Evolutionary conservation across 2,329 filamentous ascomycete species (phyloP).

Genomic region (Microdochium trichocladiopsis): DNA sequence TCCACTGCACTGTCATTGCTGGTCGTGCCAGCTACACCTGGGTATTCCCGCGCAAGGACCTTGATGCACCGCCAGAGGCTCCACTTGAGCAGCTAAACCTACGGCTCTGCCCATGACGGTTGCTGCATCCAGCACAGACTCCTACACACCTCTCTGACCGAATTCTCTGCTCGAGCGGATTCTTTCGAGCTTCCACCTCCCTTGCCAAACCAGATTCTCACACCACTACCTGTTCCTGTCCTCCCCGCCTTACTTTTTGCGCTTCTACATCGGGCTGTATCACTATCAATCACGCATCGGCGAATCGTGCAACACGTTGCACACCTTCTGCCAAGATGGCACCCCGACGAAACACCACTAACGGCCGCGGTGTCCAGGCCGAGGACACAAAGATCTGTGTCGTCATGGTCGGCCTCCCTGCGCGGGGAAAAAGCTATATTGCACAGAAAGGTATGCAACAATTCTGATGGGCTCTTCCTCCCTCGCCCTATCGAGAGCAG

Average conservation of each 20-base stretch:
- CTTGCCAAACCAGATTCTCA: too few species aligned
- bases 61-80: neutral
- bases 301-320: neutral
- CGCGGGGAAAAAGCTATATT: conserved; percentile 94
- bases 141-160: neutral
- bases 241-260: neutral
- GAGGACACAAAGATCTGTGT: conserved; percentile 97
- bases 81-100: conserved; percentile 1
- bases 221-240: neutral
- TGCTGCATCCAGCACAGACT: neutral
- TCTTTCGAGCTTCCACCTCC: neutral
- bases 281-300: neutral
- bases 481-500: too few species aligned
- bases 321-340: neutral
- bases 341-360: conserved; percentile 27
- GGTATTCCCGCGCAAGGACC: too few species aligned
- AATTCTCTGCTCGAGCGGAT: neutral
- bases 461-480: too few species aligned
- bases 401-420: conserved; percentile 96
- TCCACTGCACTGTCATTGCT: too few species aligned
- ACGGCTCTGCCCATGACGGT: neutral
- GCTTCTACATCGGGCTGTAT: neutral
- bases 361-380: conserved; percentile 72
- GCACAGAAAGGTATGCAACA: conserved; percentile 76
- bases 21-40: too few species aligned